Base-by-base conservation (phyloP, 192 early-diverging fungal species). In the Radiomyces spectabilis region DNA sequence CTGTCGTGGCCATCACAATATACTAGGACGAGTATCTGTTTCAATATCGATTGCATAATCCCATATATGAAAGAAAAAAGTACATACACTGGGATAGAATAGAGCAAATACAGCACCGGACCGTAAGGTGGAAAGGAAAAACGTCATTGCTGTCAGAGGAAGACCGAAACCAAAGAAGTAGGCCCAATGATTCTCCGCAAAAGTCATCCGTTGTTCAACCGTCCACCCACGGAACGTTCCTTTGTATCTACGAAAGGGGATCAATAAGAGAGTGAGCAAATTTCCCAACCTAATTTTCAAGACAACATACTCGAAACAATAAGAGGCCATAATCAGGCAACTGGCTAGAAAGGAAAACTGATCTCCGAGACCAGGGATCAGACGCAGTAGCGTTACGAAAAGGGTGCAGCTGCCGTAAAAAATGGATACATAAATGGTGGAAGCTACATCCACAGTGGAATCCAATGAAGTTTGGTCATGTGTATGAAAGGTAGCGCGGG, bases 301-400 rank as follows among this genome's bases (percentile, higher is more conserved):
- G n/a, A n/a, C n/a, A n/a, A 39, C 50, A 35, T 52, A 52, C 50
- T 52, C 50, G 16, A 52, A 52, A 38, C 50, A 35, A 39, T 52
- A 52, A 25, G 32, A 52, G 24, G 33, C 50, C 33, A 39, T 52
- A 9, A 39, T 25, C 18, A 34, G 9, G 12, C 25, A 4, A 39
- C 22, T 34, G 7, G 37, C 13, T 19, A 52, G n/a, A 38, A 52
- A 38, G 5, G 32, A n/a, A 37, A 38, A 13, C 7, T 19, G 6
- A 7, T 12, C 24, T 13, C 50, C 50, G 26, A 52, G 19, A 30
- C 16, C 16, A 13, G 50, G 50, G 10, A 52, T 39, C 3, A 4
- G 6, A 0, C 50, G n/a, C 18, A 52, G 12, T 35, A 52, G 13
- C 0, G 26, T 22, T 4, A 48, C 46, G 30, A 22, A 13, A 9